phyloP scores from a whole-genome alignment of 1,284 basidiomycete genomes.

The Psilocybe mexicana region DNA sequence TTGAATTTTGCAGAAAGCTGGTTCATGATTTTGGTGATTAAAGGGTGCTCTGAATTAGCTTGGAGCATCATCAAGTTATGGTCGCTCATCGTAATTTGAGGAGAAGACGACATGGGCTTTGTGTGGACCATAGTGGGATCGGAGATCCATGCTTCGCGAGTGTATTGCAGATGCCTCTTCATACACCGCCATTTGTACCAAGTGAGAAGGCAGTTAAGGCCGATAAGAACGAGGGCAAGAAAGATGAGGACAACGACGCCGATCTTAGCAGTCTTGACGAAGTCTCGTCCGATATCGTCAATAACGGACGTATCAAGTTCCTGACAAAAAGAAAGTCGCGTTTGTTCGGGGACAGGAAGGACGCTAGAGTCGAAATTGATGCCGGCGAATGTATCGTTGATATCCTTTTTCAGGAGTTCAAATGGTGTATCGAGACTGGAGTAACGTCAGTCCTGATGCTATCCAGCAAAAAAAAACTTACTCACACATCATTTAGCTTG shows the following conservation, averaged over 20 bases:
- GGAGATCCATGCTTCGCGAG: slow-evolving; percentile 71
- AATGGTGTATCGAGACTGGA: slow-evolving; percentile 82
- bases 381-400: slow-evolving; percentile 81
- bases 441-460: slow-evolving; percentile 14
- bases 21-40: slow-evolving; percentile 67
- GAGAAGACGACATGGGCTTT: slow-evolving; percentile 36
- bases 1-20: slow-evolving; percentile 48
- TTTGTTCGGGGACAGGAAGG: slow-evolving; percentile 73
- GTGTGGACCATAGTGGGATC: slow-evolving; percentile 62
- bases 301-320: slow-evolving; percentile 81
- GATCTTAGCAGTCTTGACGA: slow-evolving; percentile 77
- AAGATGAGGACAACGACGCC: slow-evolving; percentile 71
- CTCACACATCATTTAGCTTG: slow-evolving; percentile 72
- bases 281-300: slow-evolving; percentile 77
- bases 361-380: slow-evolving; percentile 68
- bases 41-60: slow-evolving; percentile 65
- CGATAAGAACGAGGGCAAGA: slow-evolving; percentile 63
- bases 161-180: slow-evolving; percentile 62
- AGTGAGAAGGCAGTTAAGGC: slow-evolving; percentile 64
- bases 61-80: slow-evolving; percentile 78
- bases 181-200: slow-evolving; percentile 82
- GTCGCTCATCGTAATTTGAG: slow-evolving; percentile 62
- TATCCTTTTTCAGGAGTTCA: slow-evolving; percentile 80
- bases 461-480: slow-evolving; percentile 16
- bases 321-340: slow-evolving; percentile 68